Base-by-base conservation (phyloP, 495 filamentous ascomycete genomes). In the Trichocladium uniseriatum region DNA sequence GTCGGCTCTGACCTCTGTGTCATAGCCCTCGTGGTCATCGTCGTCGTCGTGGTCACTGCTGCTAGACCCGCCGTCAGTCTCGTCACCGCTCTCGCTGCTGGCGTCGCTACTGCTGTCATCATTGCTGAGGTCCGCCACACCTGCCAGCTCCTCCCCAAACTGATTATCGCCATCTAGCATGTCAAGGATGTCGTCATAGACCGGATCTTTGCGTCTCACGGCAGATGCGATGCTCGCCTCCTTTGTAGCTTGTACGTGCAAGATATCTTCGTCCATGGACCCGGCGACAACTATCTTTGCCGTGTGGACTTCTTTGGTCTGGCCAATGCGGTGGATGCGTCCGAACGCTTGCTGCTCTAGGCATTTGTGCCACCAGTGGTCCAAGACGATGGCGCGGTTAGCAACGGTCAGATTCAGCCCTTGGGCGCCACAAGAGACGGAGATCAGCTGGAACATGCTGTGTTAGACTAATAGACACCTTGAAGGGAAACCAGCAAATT, bases 271-370 rank as follows among this genome's bases (percentile, higher is more conserved):
- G 48, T 86, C 80, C 18, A 83, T 71, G 0, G 75, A 69, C 6
- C 73, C 63, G 1, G 65, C 44, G 0, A 75, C 70, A 0, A 79
- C 60, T 15, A 84, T 61, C 3, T 76, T 72, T 2, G 72, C 71
- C 46, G 79, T 72, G 29, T 73, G 67, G 0, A 83, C 79, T 14
- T 74, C 57, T 3, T 75, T 68, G 1, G 50, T 43, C 43, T 88
- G 82, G 0, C 83, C 82, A 16, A 83, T 82, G 4, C 82, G 72
- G 45, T 73, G 77, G 6, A 85, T 67, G 0, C 82, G 76, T 27
- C 73, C 79, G 54, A 83, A 83, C 0, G 83, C 83, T 64, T 81
- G 70, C 8, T 59, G 20, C 27, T 71, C 63, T 37, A 61, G 47
- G 11, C 49, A 48, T 10, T 44, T 21, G 45, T 75, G 66, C 67